Evolutionary conservation across 805 yeast genomes (phyloP).

Genomic region (Suhomyces pyralidae): DNA sequence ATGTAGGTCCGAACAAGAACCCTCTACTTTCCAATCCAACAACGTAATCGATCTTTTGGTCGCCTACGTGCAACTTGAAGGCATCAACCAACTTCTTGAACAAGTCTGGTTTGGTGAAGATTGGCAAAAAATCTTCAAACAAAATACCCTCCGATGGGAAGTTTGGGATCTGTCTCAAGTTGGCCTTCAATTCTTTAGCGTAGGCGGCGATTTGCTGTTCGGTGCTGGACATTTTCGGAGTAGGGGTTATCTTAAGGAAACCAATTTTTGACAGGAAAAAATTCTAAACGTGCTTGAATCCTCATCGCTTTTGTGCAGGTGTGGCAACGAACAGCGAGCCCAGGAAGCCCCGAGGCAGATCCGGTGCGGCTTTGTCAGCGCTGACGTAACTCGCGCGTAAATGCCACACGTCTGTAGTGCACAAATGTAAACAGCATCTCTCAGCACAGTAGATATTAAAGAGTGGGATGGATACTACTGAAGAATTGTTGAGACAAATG

Average conservation of each 20-base stretch:
- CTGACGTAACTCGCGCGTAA: not conserved
- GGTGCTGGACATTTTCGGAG: constrained; percentile 4
- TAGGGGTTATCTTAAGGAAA: not conserved
- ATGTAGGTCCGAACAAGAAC: constrained; percentile 91
- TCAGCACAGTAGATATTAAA: not conserved
- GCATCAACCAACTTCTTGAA: constrained; percentile 82
- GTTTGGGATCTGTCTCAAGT: constrained; percentile 74
- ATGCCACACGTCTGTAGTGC: not conserved
- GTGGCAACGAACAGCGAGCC: not conserved
- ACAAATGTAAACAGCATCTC: not conserved
- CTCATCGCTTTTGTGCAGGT: not conserved
- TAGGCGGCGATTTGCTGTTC: constrained; percentile 24
- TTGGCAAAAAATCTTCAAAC: constrained; percentile 95
- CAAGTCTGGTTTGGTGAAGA: constrained; percentile 75
- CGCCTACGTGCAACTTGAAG: constrained; percentile 68
- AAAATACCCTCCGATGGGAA: constrained; percentile 91
- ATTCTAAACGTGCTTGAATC: not conserved
- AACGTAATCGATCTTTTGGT: constrained; percentile 73
- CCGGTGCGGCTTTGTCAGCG: not conserved
- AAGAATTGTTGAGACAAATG: not conserved
- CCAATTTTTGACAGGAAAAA: not conserved
- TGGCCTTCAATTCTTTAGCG: constrained; percentile 36
- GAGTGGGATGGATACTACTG: not conserved
- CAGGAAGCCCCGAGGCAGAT: not conserved
- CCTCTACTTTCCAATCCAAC: constrained; percentile 98